phyloP scores from a whole-genome alignment of 352 stramenopile species.

The Pythium aphanidermatum region DNA sequence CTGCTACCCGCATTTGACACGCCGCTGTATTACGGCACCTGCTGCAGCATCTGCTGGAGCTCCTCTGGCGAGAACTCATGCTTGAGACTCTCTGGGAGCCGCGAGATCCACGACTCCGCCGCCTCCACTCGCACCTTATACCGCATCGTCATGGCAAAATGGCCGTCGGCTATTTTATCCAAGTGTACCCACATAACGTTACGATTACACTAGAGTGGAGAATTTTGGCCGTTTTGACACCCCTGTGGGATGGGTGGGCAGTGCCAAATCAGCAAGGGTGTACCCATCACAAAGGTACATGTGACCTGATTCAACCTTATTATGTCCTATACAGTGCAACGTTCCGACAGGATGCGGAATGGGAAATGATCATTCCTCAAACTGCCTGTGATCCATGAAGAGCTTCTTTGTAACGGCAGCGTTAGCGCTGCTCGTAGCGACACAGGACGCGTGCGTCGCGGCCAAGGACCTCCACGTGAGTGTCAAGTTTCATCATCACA shows the following conservation, averaged over 20 bases:
- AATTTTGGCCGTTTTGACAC: too few relatives aligned
- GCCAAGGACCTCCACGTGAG: conserved; percentile 5
- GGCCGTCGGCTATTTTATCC: too few relatives aligned
- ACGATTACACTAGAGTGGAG: too few relatives aligned
- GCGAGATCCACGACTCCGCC: conserved; percentile 38
- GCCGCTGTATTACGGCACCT: too few relatives aligned
- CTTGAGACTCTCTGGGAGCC: conserved; percentile 45
- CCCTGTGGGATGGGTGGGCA: too few relatives aligned
- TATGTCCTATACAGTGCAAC: conserved; percentile 5
- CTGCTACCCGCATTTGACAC: too few relatives aligned
- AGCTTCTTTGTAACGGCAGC: conserved; percentile 5
- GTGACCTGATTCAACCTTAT: conserved; percentile 9
- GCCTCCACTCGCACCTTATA: conserved; percentile 34
- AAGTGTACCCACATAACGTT: too few relatives aligned
- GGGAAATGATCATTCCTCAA: neutral
- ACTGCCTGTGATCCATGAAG: neutral
- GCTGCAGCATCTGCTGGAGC: conserved; percentile 58
- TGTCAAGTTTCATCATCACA: conserved; percentile 10
- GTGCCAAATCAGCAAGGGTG: too few relatives aligned
- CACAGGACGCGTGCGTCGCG: neutral
- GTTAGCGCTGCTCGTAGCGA: conserved; percentile 1
- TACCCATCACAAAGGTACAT: too few relatives aligned
- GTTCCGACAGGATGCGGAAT: neutral
- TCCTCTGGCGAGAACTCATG: conserved; percentile 63
- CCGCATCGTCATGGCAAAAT: conserved; percentile 24